These are phyloP conservation scores for Raddia guianensis DNA, from an alignment of 176 grass and related monocot species.

Conservation along the genomic window DNA sequence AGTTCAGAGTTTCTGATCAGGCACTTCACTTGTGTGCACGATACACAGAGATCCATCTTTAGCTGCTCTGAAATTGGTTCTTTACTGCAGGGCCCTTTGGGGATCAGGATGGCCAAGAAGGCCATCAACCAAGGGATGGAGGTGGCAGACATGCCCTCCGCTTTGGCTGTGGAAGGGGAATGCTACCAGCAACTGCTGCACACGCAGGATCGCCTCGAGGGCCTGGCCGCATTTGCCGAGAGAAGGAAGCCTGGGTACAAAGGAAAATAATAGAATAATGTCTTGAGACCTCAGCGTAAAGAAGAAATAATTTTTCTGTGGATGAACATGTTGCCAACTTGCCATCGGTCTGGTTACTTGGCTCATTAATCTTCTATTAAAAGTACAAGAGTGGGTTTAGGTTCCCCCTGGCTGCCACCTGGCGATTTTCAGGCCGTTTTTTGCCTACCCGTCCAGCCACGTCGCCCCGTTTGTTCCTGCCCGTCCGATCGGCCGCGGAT, in stretches of 20 bases:
- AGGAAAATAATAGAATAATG: conserved; percentile 20
- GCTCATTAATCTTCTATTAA: too few relatives aligned
- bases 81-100: conserved; percentile 65
- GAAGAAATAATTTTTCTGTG: neutral
- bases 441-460: too few relatives aligned
- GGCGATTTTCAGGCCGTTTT: too few relatives aligned
- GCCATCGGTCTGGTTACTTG: too few relatives aligned
- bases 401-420: too few relatives aligned
- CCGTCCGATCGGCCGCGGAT: too few relatives aligned
- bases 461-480: too few relatives aligned
- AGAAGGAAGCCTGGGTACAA: conserved; percentile 68
- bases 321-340: neutral
- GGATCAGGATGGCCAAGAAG: conserved; percentile 78
- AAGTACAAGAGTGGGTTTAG: too few relatives aligned
- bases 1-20: neutral
- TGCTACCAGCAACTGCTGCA: conserved; percentile 67
- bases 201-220: conserved; percentile 80
- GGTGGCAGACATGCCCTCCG: conserved; percentile 38
- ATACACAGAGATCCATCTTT: neutral
- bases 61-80: neutral
- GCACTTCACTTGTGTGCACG: neutral
- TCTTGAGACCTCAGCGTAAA: neutral
- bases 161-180: conserved; percentile 61
- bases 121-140: conserved; percentile 64
- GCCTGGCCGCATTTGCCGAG: conserved; percentile 74